Conservation (phyloP, 2,329 filamentous ascomycete species). For the Monilinia polystroma region DNA sequence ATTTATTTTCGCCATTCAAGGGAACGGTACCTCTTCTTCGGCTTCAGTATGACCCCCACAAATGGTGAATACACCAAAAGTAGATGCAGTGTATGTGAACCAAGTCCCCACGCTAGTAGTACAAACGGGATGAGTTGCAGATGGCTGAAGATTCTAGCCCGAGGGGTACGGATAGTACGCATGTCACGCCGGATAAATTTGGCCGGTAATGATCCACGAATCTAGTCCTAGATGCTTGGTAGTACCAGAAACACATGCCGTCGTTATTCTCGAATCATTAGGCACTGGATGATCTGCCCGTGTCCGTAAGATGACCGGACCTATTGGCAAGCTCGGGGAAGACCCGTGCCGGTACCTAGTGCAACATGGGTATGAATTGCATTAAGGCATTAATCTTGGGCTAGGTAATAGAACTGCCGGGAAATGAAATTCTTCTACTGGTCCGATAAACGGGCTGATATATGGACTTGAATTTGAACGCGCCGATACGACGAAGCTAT, state of each 20-base stretch:
- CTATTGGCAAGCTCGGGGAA: slow-evolving; percentile 5
- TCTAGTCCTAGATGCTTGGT: slow-evolving; percentile 4
- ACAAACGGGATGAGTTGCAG: slow-evolving; percentile 9
- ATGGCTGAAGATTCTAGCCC: slow-evolving; percentile 11
- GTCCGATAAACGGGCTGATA: not conserved
- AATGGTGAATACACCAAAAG: not conserved
- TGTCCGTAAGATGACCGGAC: not conserved
- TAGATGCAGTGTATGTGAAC: slow-evolving; percentile 6
- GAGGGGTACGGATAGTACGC: not conserved
- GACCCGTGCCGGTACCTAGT: not conserved
- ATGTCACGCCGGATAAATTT: slow-evolving; percentile 4
- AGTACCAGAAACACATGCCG: not conserved
- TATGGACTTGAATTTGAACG: not conserved
- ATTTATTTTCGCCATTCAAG: not conserved
- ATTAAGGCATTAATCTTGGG: not conserved
- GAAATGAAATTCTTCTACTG: not conserved
- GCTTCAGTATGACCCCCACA: slow-evolving; percentile 5
- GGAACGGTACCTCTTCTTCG: not conserved
- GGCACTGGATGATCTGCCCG: not conserved
- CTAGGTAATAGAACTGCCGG: not conserved
- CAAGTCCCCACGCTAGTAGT: slow-evolving; percentile 3
- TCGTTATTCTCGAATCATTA: not conserved
- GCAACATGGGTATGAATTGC: not conserved
- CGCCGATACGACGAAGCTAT: not conserved
- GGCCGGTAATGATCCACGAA: slow-evolving; percentile 5